Conservation (phyloP, 1,284 basidiomycete genomes). For the Chalciporus piperatoides region DNA sequence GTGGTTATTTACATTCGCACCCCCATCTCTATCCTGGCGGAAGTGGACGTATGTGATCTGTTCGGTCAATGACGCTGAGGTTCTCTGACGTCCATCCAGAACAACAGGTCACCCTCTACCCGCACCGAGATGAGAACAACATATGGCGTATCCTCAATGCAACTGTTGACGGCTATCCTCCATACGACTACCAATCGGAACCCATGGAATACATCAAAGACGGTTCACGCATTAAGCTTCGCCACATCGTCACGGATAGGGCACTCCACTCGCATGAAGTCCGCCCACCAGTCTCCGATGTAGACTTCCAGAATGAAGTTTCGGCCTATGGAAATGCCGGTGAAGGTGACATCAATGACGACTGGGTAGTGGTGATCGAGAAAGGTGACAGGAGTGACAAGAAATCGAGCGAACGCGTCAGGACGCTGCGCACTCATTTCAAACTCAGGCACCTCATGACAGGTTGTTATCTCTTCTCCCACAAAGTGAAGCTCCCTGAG, state of each 20-base stretch:
- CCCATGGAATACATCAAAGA: conserved; percentile 66
- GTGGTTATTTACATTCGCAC: conserved; percentile 97
- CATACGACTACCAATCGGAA: conserved; percentile 53
- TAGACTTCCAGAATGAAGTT: conserved; percentile 99
- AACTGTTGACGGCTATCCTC: conserved; percentile 46
- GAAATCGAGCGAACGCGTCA: conserved; percentile 67
- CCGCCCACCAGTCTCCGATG: conserved; percentile 94
- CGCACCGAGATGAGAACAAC: conserved; percentile 93
- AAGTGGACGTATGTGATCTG: conserved; percentile 63
- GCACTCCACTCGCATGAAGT: conserved; percentile 93
- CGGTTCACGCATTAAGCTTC: conserved; percentile 76
- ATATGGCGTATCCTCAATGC: conserved; percentile 82
- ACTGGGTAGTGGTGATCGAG: conserved; percentile 92
- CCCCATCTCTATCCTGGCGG: conserved; percentile 84
- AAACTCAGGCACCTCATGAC: conserved; percentile 82
- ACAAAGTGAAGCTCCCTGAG: conserved; percentile 95
- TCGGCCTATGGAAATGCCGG: conserved; percentile 89
- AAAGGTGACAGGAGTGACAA: conserved; percentile 62
- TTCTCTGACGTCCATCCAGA: conserved; percentile 45
- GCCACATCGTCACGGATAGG: conserved; percentile 81
- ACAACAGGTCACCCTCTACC: conserved; percentile 98
- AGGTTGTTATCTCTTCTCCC: conserved; percentile 96
- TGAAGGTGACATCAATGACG: conserved; percentile 90
- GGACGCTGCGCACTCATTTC: conserved; percentile 83
- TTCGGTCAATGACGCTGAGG: background rate